Conservation (phyloP, 2,329 filamentous ascomycete species). For the Fusarium coffeatum region DNA sequence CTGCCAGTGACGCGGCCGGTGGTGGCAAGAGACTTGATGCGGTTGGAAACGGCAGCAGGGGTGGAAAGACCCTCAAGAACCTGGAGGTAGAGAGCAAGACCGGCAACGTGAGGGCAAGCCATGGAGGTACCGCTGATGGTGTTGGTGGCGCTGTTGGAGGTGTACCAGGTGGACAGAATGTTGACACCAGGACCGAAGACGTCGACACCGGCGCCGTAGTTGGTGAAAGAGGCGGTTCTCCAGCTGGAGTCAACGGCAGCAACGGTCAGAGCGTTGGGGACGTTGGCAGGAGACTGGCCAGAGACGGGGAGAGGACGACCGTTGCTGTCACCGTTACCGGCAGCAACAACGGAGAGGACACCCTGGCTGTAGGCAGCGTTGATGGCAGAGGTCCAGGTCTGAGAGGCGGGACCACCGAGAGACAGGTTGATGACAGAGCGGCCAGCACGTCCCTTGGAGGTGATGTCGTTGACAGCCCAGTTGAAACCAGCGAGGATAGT, state of each 20-base stretch:
- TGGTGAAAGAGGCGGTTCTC: slow-evolving; percentile 58
- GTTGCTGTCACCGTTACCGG: slow-evolving; percentile 56
- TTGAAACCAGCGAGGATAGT: slow-evolving; percentile 56
- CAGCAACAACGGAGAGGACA: slow-evolving; percentile 59
- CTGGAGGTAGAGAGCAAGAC: slow-evolving; percentile 58
- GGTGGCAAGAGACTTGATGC: slow-evolving; percentile 57
- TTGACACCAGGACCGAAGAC: slow-evolving; percentile 57
- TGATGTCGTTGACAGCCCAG: slow-evolving; percentile 54
- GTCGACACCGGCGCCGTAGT: slow-evolving; percentile 59
- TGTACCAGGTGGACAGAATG: slow-evolving; percentile 58
- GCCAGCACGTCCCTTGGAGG: slow-evolving; percentile 49
- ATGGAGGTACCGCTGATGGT: slow-evolving; percentile 58
- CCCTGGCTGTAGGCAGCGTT: slow-evolving; percentile 54
- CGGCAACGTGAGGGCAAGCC: slow-evolving; percentile 56
- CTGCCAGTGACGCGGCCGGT: slow-evolving; percentile 53
- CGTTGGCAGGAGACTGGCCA: slow-evolving; percentile 59
- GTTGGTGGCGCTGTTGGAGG: slow-evolving; percentile 48
- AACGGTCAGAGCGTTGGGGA: slow-evolving; percentile 60
- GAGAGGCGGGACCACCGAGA: slow-evolving; percentile 53
- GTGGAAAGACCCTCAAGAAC: slow-evolving; percentile 56
- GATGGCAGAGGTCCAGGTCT: slow-evolving; percentile 56
- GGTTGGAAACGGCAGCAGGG: slow-evolving; percentile 57
- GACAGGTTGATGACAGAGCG: slow-evolving; percentile 56
- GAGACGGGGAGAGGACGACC: slow-evolving; percentile 52
- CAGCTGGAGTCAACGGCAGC: slow-evolving; percentile 57